Conservation (phyloP, 2,329 filamentous ascomycete species). For the Ceratocystis eucalypticola region DNA sequence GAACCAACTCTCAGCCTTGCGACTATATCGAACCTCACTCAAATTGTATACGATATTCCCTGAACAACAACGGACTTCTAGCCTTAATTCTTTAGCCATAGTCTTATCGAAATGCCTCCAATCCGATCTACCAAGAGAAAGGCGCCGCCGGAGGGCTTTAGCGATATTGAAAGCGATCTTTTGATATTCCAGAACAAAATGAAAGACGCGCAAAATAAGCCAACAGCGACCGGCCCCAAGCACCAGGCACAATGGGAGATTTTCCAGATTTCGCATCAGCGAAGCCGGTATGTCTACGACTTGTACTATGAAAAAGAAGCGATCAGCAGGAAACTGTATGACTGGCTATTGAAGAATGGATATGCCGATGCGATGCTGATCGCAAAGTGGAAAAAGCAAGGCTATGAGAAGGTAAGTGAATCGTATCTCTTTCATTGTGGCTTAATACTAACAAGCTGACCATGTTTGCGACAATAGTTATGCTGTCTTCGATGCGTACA, state of each 20-base stretch:
- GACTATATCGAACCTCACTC: neutral
- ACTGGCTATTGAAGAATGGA: slow-evolving; percentile 90
- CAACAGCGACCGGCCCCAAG: slow-evolving; percentile 63
- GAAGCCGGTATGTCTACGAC: slow-evolving; percentile 87
- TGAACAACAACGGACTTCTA: neutral
- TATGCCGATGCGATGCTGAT: slow-evolving; percentile 94
- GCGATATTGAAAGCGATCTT: slow-evolving; percentile 75
- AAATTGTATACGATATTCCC: neutral
- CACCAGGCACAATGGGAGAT: slow-evolving; percentile 94
- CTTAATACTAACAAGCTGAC: neutral
- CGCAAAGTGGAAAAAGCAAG: slow-evolving; percentile 99
- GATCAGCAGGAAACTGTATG: slow-evolving; percentile 82
- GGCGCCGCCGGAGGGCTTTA: slow-evolving; percentile 72
- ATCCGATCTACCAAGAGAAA: slow-evolving; percentile 66
- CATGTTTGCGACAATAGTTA: slow-evolving; percentile 38
- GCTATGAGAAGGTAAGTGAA: slow-evolving; percentile 75
- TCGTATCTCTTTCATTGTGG: neutral
- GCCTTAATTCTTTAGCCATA: neutral
- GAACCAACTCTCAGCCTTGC: slow-evolving; percentile 15
- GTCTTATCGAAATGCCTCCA: slow-evolving; percentile 49
- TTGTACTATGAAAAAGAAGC: slow-evolving; percentile 97
- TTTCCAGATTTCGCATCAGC: slow-evolving; percentile 91
- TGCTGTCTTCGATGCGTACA: slow-evolving; percentile 94
- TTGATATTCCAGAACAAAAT: slow-evolving; percentile 81
- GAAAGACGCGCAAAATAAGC: slow-evolving; percentile 88